Evolutionary conservation across 805 yeast genomes (phyloP).

Genomic region (Candida caryicola): DNA sequence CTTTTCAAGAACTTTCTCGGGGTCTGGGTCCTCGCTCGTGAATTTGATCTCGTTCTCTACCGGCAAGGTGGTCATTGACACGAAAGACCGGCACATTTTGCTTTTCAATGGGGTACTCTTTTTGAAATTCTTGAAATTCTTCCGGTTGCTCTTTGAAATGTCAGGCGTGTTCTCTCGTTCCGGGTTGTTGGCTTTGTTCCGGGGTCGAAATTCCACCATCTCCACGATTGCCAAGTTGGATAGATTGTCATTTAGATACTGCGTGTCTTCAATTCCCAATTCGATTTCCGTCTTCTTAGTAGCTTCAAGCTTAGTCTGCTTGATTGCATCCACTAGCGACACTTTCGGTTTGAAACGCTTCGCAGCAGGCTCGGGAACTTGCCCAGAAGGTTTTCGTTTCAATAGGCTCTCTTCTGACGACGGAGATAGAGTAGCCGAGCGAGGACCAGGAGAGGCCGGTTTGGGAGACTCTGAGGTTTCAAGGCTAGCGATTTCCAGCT

Average conservation of each 20-base stretch:
- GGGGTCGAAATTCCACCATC: constrained; percentile 15
- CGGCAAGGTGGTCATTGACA: constrained; percentile 18
- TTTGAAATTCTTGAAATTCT: constrained; percentile 39
- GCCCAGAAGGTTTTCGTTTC: neutral
- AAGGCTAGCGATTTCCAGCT: neutral
- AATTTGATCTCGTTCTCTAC: constrained; percentile 10
- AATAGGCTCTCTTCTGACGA: too few relatives aligned
- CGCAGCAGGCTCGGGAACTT: neutral
- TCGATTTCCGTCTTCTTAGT: constrained; percentile 20
- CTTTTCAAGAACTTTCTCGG: constrained; percentile 5
- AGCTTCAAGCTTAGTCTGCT: constrained; percentile 23
- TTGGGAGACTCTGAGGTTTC: neutral
- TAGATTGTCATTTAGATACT: constrained; percentile 24
- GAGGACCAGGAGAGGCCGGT: too few relatives aligned
- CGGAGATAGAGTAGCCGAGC: neutral
- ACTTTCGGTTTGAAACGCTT: constrained; percentile 9
- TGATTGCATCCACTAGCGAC: constrained; percentile 30
- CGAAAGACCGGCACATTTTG: constrained; percentile 29
- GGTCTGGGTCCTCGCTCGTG: neutral
- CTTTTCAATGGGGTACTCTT: constrained; percentile 19
- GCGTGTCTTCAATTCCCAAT: constrained; percentile 25
- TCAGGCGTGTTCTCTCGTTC: too few relatives aligned
- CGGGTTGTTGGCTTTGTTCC: constrained; percentile 5
- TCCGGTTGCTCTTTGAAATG: constrained; percentile 21
- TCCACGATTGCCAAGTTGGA: constrained; percentile 36